phyloP scores from a whole-genome alignment of 192 early-diverging fungal genomes.

The Thamnidium elegans region DNA sequence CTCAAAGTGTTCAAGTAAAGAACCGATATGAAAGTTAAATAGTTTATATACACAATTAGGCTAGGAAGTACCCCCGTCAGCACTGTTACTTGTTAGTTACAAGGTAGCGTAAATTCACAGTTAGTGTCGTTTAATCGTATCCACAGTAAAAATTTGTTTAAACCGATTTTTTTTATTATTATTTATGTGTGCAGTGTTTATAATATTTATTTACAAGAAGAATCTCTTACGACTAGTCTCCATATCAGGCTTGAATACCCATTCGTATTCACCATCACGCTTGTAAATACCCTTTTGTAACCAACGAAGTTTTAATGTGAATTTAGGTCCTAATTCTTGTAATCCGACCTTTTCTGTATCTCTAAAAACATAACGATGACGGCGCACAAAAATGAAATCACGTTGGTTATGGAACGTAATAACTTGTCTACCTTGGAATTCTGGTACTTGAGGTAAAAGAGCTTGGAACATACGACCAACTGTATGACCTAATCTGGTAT shows the following conservation, averaged over 20 bases:
- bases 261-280: conserved; percentile 93
- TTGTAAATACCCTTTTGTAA: conserved; percentile 97
- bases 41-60: too few relatives aligned
- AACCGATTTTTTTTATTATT: background rate
- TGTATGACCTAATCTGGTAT: conserved; percentile 93
- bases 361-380: conserved; percentile 93
- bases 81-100: too few relatives aligned
- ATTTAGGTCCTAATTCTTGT: conserved; percentile 94
- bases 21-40: too few relatives aligned
- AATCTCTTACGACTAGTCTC: conserved; percentile 88
- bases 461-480: conserved; percentile 94
- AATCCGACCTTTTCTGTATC: conserved; percentile 77
- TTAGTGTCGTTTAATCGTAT: too few relatives aligned
- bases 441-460: conserved; percentile 94
- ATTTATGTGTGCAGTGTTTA: background rate
- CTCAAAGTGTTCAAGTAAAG: too few relatives aligned
- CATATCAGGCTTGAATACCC: conserved; percentile 90
- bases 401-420: conserved; percentile 99
- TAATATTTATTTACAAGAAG: conserved; percentile 57
- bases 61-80: too few relatives aligned
- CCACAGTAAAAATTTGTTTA: background rate
- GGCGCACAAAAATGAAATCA: conserved; percentile 98
- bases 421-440: conserved; percentile 93
- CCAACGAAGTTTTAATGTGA: conserved; percentile 91
- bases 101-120: too few relatives aligned